Evolutionary conservation across 2,329 filamentous ascomycete species (phyloP), one percentile per base, ranked within the genome.

Genomic region (Aureobasidium sp.): DNA sequence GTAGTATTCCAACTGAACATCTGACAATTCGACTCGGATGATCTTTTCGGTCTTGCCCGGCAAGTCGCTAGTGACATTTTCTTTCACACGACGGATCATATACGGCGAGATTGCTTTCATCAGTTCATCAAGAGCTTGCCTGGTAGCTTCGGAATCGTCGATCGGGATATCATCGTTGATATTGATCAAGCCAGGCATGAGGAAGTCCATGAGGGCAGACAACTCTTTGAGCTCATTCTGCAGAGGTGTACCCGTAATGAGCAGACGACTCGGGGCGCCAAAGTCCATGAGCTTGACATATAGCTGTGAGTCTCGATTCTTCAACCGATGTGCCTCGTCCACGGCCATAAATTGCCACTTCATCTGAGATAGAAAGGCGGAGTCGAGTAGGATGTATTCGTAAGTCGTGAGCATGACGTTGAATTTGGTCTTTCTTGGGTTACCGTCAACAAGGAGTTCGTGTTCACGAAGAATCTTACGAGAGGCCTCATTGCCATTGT

Each of bases 1-100:
- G 80, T 99, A 99, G 74, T 97, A 97, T 66, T 99, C 93, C 10
- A 97, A 80, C 72, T 99, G 94, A 32, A 97, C 87, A 74, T 99
- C 94, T 0, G 94, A 96, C 55, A 99, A 81, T 74, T 97, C 94
- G 44, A 99, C 94, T 61, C 95, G 91, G 72, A 99, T 96, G 67
- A 99, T 99, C 79, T 97, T 99, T 74, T 99, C 94, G 0, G 91
- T 96, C 79, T 99, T 99, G 0, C 93, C 91, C 13, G 94, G 94
- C 30, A 99, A 79, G 67, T 99, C 94, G 27, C 92, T 96, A 73
- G 97, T 94, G 8, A 99, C 95, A 61, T 94, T 97, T 71, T 96
- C 90, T 75, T 99, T 99, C 21, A 94, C 97, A 57, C 94, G 88
- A 42, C 94, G 90, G 58, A 99, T 81, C 79, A 99, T 97, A 72